Conservation (phyloP, 768 basidiomycete genomes). For the Pisolithus microcarpus region DNA sequence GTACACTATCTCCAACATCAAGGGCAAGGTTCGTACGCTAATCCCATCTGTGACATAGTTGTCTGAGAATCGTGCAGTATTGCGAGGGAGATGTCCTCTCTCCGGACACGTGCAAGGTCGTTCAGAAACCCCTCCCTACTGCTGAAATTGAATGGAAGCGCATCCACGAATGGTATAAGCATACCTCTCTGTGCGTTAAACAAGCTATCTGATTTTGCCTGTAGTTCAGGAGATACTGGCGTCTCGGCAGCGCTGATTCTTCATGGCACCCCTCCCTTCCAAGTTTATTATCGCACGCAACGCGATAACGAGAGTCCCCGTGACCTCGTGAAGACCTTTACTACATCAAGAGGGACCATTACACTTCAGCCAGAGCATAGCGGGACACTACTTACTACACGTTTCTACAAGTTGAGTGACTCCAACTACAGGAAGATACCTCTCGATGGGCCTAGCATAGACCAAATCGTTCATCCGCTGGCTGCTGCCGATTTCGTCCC, state of each 20-base stretch:
- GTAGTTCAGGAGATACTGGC: constrained; percentile 84
- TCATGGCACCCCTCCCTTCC: constrained; percentile 86
- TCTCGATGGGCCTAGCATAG: constrained; percentile 69
- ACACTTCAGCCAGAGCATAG: constrained; percentile 82
- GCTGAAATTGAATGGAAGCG: constrained; percentile 86
- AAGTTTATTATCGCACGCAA: constrained; percentile 69
- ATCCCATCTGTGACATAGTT: neutral
- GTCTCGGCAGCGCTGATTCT: constrained; percentile 82
- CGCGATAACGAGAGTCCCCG: constrained; percentile 59
- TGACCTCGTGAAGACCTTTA: constrained; percentile 53
- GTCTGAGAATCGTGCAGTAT: constrained; percentile 33
- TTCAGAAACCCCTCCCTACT: constrained; percentile 68
- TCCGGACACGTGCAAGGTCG: constrained; percentile 72
- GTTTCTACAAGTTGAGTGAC: constrained; percentile 75
- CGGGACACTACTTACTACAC: constrained; percentile 83
- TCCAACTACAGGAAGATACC: constrained; percentile 73
- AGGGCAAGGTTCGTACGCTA: constrained; percentile 50
- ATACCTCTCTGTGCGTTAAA: neutral
- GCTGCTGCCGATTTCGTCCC: constrained; percentile 71
- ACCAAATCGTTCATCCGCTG: constrained; percentile 84
- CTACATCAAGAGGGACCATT: constrained; percentile 70
- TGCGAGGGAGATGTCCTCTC: constrained; percentile 81
- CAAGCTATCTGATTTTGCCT: constrained; percentile 4
- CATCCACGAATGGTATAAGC: constrained; percentile 76
- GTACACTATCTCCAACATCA: constrained; percentile 64